phyloP scores from a whole-genome alignment of 768 basidiomycete genomes.

The Boletellus ananiceps region DNA sequence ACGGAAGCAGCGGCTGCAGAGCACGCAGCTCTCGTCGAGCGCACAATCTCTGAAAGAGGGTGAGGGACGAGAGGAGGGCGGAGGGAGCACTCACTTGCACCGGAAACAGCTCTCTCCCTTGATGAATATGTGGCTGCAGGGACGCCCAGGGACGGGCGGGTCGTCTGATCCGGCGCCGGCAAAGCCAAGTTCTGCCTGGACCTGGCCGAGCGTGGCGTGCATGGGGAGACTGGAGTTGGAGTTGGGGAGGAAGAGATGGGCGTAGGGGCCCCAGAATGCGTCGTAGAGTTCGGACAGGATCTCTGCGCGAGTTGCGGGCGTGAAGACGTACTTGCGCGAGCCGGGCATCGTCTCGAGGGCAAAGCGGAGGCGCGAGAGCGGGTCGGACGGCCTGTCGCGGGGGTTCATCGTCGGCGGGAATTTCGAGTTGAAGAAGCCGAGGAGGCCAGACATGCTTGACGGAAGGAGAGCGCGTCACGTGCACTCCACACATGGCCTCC shows the following conservation, averaged over 20 bases:
- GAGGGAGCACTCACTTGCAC: slow-evolving; percentile 68
- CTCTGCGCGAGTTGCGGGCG: slow-evolving; percentile 68
- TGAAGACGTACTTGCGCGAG: slow-evolving; percentile 73
- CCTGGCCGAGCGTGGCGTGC: slow-evolving; percentile 62
- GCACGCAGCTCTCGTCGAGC: slow-evolving; percentile 82
- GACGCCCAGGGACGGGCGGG: slow-evolving; percentile 58
- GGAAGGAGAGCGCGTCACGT: too few species aligned
- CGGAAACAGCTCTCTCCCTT: slow-evolving; percentile 91
- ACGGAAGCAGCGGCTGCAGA: slow-evolving; percentile 88
- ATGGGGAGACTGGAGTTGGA: slow-evolving; percentile 59
- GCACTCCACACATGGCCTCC: too few species aligned
- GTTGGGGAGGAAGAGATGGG: slow-evolving; percentile 66
- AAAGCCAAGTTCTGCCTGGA: slow-evolving; percentile 56
- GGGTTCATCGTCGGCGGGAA: slow-evolving; percentile 51
- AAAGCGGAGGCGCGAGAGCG: slow-evolving; percentile 69
- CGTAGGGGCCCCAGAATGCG: slow-evolving; percentile 76
- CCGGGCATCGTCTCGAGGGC: slow-evolving; percentile 78
- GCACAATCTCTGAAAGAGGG: slow-evolving; percentile 72
- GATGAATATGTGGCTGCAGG: slow-evolving; percentile 83
- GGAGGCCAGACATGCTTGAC: slow-evolving; percentile 37
- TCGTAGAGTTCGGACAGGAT: slow-evolving; percentile 79
- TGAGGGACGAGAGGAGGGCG: neutral
- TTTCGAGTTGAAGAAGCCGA: slow-evolving; percentile 45
- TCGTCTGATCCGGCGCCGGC: slow-evolving; percentile 58
- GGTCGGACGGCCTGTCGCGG: slow-evolving; percentile 54